Evolutionary conservation across 352 stramenopile genomes (phyloP), one percentile per base, ranked within the genome.

Genomic region (Aphanomyces astaci): DNA sequence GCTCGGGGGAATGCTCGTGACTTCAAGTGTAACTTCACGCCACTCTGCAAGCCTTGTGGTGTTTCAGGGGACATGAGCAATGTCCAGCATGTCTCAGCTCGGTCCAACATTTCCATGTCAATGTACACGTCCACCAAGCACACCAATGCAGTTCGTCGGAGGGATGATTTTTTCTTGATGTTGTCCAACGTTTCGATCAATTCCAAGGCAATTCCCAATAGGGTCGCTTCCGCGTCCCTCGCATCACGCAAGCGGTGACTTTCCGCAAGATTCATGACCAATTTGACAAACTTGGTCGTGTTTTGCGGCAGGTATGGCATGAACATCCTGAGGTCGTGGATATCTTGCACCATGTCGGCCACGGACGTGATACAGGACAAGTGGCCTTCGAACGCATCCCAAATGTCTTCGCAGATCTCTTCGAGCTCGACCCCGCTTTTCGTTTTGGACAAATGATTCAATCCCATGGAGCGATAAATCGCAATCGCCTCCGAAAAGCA

Each of bases 381-480:
- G n/a, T 65, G 56, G 4, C 36, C 56, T 25, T 24, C 36, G 36
- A 65, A 65, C 9, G 39, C 56, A 7, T 52, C 32, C 31, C 25
- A 65, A 48, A 65, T 28, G 25, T 65, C 56, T 31, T 65, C 56
- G 22, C 36, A 36, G n/a, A 65, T 48, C 4, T 32, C 56, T 65
- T 65, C 28, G 33, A 65, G 56, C 25, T 65, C 56, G 1, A 53
- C 39, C 10, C 33, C 56, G 10, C 32, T 28, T 5, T 39, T 32
- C 13, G 39, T 27, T 33, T 65, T 65, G 11, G 32, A 24, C 13
- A 65, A 27, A 9, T 65, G 36, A 48, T 65, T 22, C 22, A 65
- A 27, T 15, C 56, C 56, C 22, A 65, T 33, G 11, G 56, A 22
- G 3, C 30, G 22, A 24, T 65, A 65, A 27, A 65, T 65, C n/a